phyloP scores from a whole-genome alignment of 129 eudicot genomes.

The Dittrichia graveolens region DNA sequence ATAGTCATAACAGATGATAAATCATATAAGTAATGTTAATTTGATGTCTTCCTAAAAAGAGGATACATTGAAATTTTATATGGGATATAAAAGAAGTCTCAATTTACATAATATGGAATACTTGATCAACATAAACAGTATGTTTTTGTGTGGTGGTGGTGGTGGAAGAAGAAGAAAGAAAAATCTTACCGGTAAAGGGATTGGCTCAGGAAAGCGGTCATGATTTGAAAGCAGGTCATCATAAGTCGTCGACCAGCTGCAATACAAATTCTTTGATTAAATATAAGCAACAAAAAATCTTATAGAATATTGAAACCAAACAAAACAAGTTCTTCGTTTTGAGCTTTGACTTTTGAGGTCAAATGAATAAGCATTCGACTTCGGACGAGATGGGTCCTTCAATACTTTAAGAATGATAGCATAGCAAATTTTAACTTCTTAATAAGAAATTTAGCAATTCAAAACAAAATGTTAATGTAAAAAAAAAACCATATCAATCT shows the following conservation, averaged over 20 bases:
- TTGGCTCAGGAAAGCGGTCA: slow-evolving; percentile 53
- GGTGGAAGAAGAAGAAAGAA: not conserved
- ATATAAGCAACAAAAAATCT: not conserved
- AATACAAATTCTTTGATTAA: slow-evolving; percentile 24
- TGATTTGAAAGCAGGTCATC: slow-evolving; percentile 62
- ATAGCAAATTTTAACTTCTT: not conserved
- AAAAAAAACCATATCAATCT: too few species aligned
- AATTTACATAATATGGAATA: too few species aligned
- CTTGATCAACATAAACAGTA: too few species aligned
- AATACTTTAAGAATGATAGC: not conserved
- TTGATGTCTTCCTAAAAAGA: too few species aligned
- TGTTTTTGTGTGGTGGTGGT: too few species aligned
- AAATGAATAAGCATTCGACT: slow-evolving; percentile 15
- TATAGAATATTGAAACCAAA: not conserved
- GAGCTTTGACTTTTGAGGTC: slow-evolving; percentile 3
- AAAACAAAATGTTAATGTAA: too few species aligned
- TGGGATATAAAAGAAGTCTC: too few species aligned
- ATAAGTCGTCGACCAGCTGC: slow-evolving; percentile 78
- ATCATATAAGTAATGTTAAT: too few species aligned
- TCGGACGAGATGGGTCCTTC: not conserved
- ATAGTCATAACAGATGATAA: too few species aligned
- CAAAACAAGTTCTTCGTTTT: not conserved
- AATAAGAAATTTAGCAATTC: not conserved
- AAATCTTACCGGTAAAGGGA: slow-evolving; percentile 56
- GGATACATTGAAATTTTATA: too few species aligned